Evolutionary conservation across 75 land plant genomes (phyloP), one percentile per base, ranked within the genome.

Genomic region (Cupressus sempervirens): DNA sequence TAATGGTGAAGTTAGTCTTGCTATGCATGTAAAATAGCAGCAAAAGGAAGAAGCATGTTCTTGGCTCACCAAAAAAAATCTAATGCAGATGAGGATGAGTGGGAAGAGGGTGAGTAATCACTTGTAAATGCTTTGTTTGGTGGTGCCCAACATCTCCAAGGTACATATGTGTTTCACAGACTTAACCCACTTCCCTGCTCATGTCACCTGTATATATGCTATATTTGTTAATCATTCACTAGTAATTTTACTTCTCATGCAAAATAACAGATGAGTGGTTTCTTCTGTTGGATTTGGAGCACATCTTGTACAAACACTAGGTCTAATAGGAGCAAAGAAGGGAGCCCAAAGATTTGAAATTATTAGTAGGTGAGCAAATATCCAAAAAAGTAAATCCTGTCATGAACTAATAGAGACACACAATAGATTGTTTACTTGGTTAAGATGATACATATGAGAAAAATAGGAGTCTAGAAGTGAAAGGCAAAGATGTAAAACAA

Each of bases 81-180:
- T 95, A 82, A 92, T 95, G 94, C 90, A 92, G 38, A 95, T 88
- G 89, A 97, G 94, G 86, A 91, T 97, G 15, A 97, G 95, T 58
- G n/a, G n/a, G 38, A 95, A 89, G 89, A 97, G 94, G 86, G 91
- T 97, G 15, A 97, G 95, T 58, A 98, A 97, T 29, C 86, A 2
- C 34, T 93, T 97, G 50, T 94, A 92, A 83, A 91, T 91, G 84
- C 97, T 97, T 36, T 85, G 98, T 80, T 91, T 96, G 15, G 95
- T 97, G 85, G 99, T 97, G 72, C 98, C 99, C 80, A 97, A 95
- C 58, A 95, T 97, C 81, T 93, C 92, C 87, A 95, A 94, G 94
- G 96, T 95, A 62, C 50, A 14, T 52, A 4, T 52, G 2, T 76
- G 38, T 81, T 38, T 74, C 13, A 13, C 45, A 14, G 7, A 20